A percentile compares a stretch with the other conserved stretches of the same genome.
phyloP scores from a whole-genome alignment of 257 asterid species.

The Gentiana dahurica region DNA sequence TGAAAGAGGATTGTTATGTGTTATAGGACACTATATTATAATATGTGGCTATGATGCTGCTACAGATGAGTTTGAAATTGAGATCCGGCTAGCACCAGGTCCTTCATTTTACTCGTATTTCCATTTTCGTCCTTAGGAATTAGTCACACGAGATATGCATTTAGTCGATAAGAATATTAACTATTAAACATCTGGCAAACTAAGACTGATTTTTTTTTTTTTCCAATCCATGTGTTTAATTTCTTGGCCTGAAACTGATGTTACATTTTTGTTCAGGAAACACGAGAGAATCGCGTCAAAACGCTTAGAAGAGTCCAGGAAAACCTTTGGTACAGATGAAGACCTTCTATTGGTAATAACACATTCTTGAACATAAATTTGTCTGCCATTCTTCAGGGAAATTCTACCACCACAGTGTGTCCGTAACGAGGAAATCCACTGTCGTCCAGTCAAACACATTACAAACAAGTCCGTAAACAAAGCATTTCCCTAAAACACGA shows the following conservation, averaged over 20 bases:
- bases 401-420: not conserved
- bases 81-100: slow-evolving; percentile 97
- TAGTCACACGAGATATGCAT: no score
- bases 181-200: no score
- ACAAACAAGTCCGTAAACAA: not conserved
- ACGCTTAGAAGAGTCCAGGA: slow-evolving; percentile 77
- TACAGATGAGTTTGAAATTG: slow-evolving; percentile 84
- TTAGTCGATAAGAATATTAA: not conserved
- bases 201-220: no score
- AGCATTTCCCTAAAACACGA: not conserved
- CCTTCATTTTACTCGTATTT: not conserved
- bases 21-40: slow-evolving; percentile 75
- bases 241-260: not conserved
- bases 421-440: not conserved
- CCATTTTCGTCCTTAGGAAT: not conserved
- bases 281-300: slow-evolving; percentile 52
- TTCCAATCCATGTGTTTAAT: not conserved
- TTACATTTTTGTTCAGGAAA: slow-evolving; percentile 38
- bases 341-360: slow-evolving; percentile 81
- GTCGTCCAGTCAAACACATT: not conserved
- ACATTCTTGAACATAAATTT: not conserved
- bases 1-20: not conserved
- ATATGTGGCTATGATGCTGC: slow-evolving; percentile 83
- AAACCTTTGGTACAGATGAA: slow-evolving; percentile 93
- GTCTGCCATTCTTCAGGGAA: no score